These are phyloP conservation scores for Jacaranda mimosifolia DNA, from an alignment of 257 asterid species.

Conservation along the genomic window DNA sequence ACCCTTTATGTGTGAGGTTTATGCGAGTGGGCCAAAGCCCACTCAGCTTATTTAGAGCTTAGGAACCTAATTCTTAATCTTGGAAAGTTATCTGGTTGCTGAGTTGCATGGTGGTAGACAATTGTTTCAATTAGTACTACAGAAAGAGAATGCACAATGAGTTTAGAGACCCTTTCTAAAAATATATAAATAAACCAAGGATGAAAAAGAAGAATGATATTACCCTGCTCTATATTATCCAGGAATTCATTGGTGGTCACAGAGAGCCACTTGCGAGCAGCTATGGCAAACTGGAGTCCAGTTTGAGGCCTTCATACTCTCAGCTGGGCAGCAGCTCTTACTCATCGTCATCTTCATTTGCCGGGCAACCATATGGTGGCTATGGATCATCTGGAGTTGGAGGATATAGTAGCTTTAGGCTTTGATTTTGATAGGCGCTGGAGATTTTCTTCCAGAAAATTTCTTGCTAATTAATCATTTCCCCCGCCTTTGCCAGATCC, in stretches of 20 bases:
- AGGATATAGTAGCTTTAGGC: constrained; percentile 70
- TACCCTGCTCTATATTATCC: constrained; percentile 27
- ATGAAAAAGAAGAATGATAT: neutral
- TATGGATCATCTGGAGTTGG: constrained; percentile 76
- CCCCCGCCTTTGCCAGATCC: constrained; percentile 1
- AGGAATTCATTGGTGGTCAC: constrained; percentile 73
- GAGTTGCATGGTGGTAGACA: neutral
- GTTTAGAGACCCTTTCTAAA: neutral
- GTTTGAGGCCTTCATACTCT: constrained; percentile 66
- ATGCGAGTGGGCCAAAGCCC: too few species aligned
- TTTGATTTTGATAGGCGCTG: constrained; percentile 31
- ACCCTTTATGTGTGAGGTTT: too few species aligned
- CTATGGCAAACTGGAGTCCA: constrained; percentile 55
- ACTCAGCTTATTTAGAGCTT: too few species aligned
- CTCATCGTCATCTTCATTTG: constrained; percentile 49
- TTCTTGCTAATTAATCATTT: neutral
- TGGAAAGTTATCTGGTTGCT: neutral
- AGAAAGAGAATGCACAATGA: neutral
- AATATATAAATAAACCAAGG: neutral
- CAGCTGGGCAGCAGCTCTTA: constrained; percentile 64
- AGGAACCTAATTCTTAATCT: neutral
- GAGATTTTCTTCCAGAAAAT: neutral
- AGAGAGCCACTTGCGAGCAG: constrained; percentile 53
- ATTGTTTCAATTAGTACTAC: neutral
- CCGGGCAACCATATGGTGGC: constrained; percentile 62